These are phyloP conservation scores for Hypoxylon intermedium DNA, from an alignment of 495 filamentous ascomycete genomes.

Conservation along the genomic window DNA sequence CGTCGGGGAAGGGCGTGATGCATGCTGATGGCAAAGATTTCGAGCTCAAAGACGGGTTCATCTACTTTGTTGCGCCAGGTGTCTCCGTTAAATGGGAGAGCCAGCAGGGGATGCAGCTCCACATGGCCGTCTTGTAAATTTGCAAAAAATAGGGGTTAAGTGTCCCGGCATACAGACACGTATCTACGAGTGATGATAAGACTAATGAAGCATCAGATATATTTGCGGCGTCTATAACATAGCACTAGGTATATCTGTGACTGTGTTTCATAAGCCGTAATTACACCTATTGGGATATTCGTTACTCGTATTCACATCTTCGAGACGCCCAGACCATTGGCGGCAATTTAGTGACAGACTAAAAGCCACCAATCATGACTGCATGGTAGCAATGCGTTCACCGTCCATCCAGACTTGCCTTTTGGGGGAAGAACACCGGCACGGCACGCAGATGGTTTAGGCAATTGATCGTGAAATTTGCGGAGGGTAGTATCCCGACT, in stretches of 20 bases:
- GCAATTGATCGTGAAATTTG: conserved; percentile 21
- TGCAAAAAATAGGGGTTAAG: neutral
- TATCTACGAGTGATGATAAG: too few relatives aligned
- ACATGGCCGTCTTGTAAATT: conserved; percentile 53
- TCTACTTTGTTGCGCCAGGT: conserved; percentile 73
- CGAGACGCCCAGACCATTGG: conserved; percentile 14
- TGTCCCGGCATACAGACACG: too few relatives aligned
- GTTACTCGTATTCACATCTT: neutral
- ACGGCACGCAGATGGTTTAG: conserved; percentile 18
- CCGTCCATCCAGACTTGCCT: neutral
- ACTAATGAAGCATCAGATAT: too few relatives aligned
- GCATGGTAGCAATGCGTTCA: conserved; percentile 1
- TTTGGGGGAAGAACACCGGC: neutral
- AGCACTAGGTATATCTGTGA: too few relatives aligned
- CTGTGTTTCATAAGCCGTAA: too few relatives aligned
- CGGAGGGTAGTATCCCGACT: conserved; percentile 25
- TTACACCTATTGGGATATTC: too few relatives aligned
- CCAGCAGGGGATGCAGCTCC: conserved; percentile 60
- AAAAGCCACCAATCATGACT: conserved; percentile 37
- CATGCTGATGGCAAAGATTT: conserved; percentile 59
- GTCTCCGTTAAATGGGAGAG: conserved; percentile 58
- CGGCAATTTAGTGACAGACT: conserved; percentile 5
- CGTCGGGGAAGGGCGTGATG: conserved; percentile 67
- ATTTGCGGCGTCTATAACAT: too few relatives aligned
- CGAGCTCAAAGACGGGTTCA: conserved; percentile 67